These are phyloP conservation scores for Penicillium alfredii DNA, from an alignment of 495 filamentous ascomycete genomes.

Conservation along the genomic window DNA sequence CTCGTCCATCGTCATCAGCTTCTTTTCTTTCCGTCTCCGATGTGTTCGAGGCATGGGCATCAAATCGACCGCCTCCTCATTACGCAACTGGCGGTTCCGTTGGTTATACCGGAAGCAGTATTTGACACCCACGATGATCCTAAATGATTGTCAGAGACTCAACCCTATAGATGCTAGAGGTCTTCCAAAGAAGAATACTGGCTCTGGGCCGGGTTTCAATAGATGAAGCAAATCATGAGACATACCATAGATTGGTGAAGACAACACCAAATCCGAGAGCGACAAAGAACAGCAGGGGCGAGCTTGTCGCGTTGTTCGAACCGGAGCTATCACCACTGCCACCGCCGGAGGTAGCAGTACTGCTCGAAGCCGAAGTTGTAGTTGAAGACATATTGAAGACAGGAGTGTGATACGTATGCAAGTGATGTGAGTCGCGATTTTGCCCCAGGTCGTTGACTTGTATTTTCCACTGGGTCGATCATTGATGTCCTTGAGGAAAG, in stretches of 20 bases:
- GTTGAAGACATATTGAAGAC: constrained; percentile 16
- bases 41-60: constrained; percentile 73
- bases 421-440: too few relatives aligned
- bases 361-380: constrained; percentile 16
- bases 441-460: too few relatives aligned
- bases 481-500: too few relatives aligned
- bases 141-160: constrained; percentile 28
- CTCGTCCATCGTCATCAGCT: constrained; percentile 97
- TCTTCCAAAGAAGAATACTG: not conserved
- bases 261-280: constrained; percentile 97
- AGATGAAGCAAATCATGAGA: not conserved
- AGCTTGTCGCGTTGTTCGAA: constrained; percentile 52
- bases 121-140: constrained; percentile 99
- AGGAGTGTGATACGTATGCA: too few relatives aligned
- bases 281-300: constrained; percentile 92
- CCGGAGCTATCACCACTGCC: constrained; percentile 3
- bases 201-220: not conserved
- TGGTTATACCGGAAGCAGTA: constrained; percentile 99
- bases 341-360: constrained; percentile 17
- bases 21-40: constrained; percentile 86
- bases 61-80: constrained; percentile 79
- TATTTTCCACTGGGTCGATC: too few relatives aligned
- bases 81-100: constrained; percentile 73
- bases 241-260: constrained; percentile 96
- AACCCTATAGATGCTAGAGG: not conserved